Evolutionary conservation across 768 basidiomycete species (phyloP).

Genomic region (Tricholoma matsutake): DNA sequence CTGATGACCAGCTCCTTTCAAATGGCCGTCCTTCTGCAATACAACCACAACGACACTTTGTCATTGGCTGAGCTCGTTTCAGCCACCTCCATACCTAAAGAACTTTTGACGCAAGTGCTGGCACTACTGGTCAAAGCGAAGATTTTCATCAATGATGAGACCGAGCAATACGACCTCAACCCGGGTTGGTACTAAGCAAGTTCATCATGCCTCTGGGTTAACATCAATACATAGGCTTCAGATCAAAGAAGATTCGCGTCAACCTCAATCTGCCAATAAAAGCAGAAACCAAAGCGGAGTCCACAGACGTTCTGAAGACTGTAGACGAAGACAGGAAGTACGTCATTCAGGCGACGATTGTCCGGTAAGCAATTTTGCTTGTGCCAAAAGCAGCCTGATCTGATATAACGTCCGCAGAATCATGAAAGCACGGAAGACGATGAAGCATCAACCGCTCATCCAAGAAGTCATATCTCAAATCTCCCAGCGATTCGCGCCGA

Average conservation of each 20-base stretch:
- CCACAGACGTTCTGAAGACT: slow-evolving; percentile 84
- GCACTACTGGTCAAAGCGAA: slow-evolving; percentile 83
- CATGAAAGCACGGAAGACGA: slow-evolving; percentile 93
- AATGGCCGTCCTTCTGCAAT: slow-evolving; percentile 91
- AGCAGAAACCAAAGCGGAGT: slow-evolving; percentile 91
- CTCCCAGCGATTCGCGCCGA: slow-evolving; percentile 84
- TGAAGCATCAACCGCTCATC: slow-evolving; percentile 91
- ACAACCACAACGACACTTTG: slow-evolving; percentile 86
- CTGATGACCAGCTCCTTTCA: slow-evolving; percentile 95
- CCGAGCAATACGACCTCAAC: slow-evolving; percentile 90
- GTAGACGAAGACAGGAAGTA: slow-evolving; percentile 98
- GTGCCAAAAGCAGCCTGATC: background rate
- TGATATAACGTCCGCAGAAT: slow-evolving; percentile 46
- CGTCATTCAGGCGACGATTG: slow-evolving; percentile 92
- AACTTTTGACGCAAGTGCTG: slow-evolving; percentile 69
- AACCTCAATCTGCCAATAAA: slow-evolving; percentile 92
- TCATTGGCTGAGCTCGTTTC: slow-evolving; percentile 73
- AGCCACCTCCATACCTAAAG: slow-evolving; percentile 80
- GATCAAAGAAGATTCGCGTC: slow-evolving; percentile 90
- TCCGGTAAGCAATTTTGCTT: slow-evolving; percentile 46
- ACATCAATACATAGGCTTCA: slow-evolving; percentile 56
- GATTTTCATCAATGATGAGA: slow-evolving; percentile 84
- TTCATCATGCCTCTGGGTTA: background rate
- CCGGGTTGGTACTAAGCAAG: slow-evolving; percentile 40
- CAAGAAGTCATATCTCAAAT: slow-evolving; percentile 90